Base-by-base conservation (phyloP, 202 grass and related monocot genomes). In the Eragrostis tef region DNA sequence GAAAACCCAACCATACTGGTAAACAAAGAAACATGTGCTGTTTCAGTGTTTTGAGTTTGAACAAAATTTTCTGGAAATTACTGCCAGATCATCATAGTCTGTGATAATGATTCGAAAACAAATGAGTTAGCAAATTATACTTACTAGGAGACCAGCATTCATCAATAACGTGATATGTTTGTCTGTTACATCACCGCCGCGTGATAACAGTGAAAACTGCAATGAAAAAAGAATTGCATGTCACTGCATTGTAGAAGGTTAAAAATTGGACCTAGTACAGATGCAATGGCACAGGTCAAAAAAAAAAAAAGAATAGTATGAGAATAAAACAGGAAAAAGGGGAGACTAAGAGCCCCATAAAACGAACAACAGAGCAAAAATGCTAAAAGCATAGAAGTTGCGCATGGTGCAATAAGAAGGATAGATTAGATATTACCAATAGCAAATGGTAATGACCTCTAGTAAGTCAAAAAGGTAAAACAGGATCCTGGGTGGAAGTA, bases 121-220 rank as follows among this genome's bases (percentile, higher is more conserved):
- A 26, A 5, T 16, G 41, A 60, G 36, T 41, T 54, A 68, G 15
- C 6, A 59, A 81, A 58, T 9, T 58, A 58, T 77, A 88, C 93
- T 91, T 90, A 97, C 93, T 75, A 97, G 87, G 27, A 97, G 84
- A 66, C 93, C 93, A 43, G 93, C 90, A 87, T 84, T 91, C 71
- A 97, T 93, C 67, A 97, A 73, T 72, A 93, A 56, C 0, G 88
- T 93, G 59, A 97, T 86, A 87, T 97, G 88, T 79, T 89, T 91
- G 27, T 97, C 93, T 67, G 64, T 84, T 53, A 90, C 80, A 53
- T 89, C 86, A 85, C 90, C 93, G 24, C 86, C 93, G 34, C 26
- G 34, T 81, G 93, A 93, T 81, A 97, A 80, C 57, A 97, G 84
- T 56, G 81, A 87, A 56, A 70, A 97, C 93, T 97, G 81, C 73